Percentiles rank a stretch among this genome's conserved stretches.
Conservation (phyloP, 78 protist genomes). For the Monosiga brevicollis region DNA sequence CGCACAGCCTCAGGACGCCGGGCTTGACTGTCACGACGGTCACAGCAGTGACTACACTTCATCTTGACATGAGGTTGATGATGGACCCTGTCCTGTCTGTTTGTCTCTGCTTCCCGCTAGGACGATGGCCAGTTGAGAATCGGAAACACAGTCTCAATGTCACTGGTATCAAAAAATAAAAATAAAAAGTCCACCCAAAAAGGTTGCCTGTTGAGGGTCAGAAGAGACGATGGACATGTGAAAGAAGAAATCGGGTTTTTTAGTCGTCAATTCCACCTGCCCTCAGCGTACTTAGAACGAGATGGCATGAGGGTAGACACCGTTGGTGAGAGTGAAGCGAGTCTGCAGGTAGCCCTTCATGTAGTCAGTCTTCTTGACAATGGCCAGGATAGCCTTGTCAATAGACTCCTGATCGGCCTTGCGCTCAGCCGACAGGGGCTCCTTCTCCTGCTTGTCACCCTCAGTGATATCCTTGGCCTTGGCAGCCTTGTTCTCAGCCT, state of each 20-base stretch:
- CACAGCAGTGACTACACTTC: not conserved
- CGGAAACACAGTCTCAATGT: too few species aligned
- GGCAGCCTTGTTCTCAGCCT: constrained; percentile 33
- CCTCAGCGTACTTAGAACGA: constrained; percentile 87
- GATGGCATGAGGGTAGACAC: constrained; percentile 75
- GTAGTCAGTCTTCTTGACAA: constrained; percentile 49
- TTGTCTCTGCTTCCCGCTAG: too few species aligned
- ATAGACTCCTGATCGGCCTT: constrained; percentile 73
- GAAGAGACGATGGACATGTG: too few species aligned
- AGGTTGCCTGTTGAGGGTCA: too few species aligned
- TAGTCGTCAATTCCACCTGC: too few species aligned
- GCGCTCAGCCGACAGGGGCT: constrained; percentile 42
- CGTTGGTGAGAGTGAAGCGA: constrained; percentile 63
- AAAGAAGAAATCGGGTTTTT: too few species aligned
- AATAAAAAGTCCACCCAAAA: too few species aligned
- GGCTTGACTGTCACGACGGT: not conserved
- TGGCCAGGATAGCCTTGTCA: constrained; percentile 61
- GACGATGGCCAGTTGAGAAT: too few species aligned
- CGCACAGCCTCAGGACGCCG: not conserved
- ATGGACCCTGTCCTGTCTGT: too few species aligned
- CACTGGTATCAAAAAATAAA: too few species aligned
- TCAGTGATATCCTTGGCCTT: constrained; percentile 19
- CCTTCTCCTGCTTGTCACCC: constrained; percentile 23
- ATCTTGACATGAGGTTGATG: too few species aligned
- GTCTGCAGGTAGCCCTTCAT: constrained; percentile 72